Conservation (phyloP, 164 flowering plant species). For the Piper longum region DNA sequence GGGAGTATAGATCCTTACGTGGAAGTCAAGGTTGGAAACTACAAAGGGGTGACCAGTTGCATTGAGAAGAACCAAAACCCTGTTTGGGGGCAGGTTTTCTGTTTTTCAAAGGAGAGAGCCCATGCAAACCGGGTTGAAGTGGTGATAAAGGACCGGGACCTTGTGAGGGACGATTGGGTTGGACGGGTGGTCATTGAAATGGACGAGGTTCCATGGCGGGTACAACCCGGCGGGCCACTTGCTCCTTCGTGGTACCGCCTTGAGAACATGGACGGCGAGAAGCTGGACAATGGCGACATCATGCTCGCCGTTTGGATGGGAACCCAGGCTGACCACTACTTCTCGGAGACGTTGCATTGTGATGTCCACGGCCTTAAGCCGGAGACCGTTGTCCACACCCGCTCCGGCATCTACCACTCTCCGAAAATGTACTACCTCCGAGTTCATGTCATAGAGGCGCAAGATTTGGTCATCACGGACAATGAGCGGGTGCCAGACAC, state of each 20-base stretch:
- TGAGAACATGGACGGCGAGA: conserved; percentile 49
- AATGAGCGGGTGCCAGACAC: conserved; percentile 25
- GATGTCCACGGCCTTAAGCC: conserved; percentile 48
- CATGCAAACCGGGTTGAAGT: conserved; percentile 52
- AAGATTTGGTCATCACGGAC: conserved; percentile 50
- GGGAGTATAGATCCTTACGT: conserved; percentile 80
- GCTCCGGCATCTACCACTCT: conserved; percentile 77
- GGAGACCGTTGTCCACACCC: conserved; percentile 30
- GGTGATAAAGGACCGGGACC: conserved; percentile 56
- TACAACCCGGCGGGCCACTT: conserved; percentile 82
- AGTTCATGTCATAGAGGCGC: conserved; percentile 60
- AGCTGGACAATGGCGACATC: conserved; percentile 42
- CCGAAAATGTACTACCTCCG: conserved; percentile 73
- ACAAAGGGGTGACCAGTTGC: conserved; percentile 53
- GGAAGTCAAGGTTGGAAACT: conserved; percentile 82
- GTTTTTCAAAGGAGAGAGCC: conserved; percentile 51
- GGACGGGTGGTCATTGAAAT: conserved; percentile 49
- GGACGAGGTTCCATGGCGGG: conserved; percentile 54
- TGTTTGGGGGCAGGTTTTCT: conserved; percentile 55
- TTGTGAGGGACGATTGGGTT: conserved; percentile 62
- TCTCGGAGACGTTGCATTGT: conserved; percentile 75
- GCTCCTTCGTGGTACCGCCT: conserved; percentile 82
- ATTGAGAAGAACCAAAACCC: conserved; percentile 73
- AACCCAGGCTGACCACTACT: conserved; percentile 88
- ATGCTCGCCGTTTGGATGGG: conserved; percentile 95